Conservation (phyloP, 441 rosid species). For the Mallotus japonicus region DNA sequence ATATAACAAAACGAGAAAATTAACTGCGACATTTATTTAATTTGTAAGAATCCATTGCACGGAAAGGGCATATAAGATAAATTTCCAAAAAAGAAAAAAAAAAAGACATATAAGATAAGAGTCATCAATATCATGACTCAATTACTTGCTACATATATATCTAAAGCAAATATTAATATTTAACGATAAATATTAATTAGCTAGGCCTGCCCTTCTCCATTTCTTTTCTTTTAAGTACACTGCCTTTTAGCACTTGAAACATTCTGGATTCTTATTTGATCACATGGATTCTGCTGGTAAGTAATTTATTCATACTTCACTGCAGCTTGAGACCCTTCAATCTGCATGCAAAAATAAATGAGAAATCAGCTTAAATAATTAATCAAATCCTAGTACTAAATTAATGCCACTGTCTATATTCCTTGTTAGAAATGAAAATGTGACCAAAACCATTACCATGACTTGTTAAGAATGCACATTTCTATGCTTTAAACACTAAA, state of each 20-base stretch:
- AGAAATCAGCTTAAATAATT: not conserved
- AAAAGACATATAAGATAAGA: not conserved
- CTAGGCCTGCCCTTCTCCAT: too few species aligned
- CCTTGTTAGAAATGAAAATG: not conserved
- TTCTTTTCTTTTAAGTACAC: not conserved
- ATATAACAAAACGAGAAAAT: too few species aligned
- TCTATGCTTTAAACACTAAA: too few species aligned
- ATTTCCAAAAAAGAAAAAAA: too few species aligned
- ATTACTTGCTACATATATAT: not conserved
- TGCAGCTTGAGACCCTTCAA: conserved; percentile 40
- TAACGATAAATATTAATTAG: not conserved
- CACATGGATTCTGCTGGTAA: conserved; percentile 1
- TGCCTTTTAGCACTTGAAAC: not conserved
- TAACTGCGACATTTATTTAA: too few species aligned
- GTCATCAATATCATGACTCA: not conserved
- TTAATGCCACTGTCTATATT: too few species aligned
- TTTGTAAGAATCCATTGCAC: conserved; percentile 7
- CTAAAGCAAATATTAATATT: not conserved
- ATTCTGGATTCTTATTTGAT: conserved; percentile 13
- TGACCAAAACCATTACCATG: too few species aligned
- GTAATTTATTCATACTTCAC: conserved; percentile 9
- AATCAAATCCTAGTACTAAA: too few species aligned
- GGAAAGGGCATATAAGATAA: not conserved
- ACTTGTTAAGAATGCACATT: too few species aligned
- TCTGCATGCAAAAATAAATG: conserved; percentile 26